A percentile compares a stretch with the other conserved stretches of the same genome.
Conservation (phyloP, 2,329 filamentous ascomycete genomes). For the Podosphaera aphanis region DNA sequence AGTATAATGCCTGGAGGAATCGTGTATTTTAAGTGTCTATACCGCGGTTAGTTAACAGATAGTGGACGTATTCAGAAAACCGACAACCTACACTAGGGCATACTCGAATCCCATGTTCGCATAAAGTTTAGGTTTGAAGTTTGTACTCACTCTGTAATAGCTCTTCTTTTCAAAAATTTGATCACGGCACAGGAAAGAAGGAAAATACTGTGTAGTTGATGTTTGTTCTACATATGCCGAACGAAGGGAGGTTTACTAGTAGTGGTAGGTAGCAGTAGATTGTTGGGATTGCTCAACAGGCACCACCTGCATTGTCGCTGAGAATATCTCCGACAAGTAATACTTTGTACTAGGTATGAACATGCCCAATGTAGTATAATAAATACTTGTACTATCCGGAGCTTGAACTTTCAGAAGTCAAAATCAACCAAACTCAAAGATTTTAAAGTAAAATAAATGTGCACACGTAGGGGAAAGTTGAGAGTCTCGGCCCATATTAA, state of each 20-base stretch:
- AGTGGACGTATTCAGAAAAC: neutral
- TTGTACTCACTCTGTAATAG: neutral
- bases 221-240: no score
- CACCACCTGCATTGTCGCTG: neutral
- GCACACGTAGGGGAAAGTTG: no score
- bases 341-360: no score
- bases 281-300: neutral
- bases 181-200: neutral
- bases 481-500: no score
- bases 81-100: constrained; percentile 1
- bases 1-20: constrained; percentile 1
- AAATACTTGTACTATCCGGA: no score
- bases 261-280: neutral
- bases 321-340: no score
- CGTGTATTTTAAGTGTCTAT: constrained; percentile 1
- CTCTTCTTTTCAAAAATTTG: neutral
- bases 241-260: no score
- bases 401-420: no score
- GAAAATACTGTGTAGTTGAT: no score
- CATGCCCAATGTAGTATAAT: no score
- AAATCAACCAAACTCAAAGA: no score
- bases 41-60: neutral
- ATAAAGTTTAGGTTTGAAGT: neutral
- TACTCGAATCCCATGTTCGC: constrained; percentile 1
- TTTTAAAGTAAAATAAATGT: no score